phyloP scores from a whole-genome alignment of 768 basidiomycete species.

The Trametes villosa region DNA sequence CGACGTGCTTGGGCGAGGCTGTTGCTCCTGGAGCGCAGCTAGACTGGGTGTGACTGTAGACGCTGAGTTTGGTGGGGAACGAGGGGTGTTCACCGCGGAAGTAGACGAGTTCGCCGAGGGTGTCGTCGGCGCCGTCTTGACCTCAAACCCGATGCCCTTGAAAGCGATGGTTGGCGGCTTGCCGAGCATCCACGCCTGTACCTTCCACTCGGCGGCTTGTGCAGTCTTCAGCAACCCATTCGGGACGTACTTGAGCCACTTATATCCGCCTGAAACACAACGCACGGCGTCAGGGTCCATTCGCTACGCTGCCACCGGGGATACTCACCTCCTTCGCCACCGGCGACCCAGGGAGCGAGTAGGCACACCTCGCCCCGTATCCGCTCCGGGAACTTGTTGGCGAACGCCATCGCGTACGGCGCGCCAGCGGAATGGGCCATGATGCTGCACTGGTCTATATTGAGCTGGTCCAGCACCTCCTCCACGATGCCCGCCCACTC shows the following conservation, averaged over 20 bases:
- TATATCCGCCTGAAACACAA: slow-evolving; percentile 73
- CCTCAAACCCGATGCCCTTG: slow-evolving; percentile 84
- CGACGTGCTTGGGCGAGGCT: slow-evolving; percentile 69
- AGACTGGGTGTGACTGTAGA: slow-evolving; percentile 17
- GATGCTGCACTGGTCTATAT: slow-evolving; percentile 79
- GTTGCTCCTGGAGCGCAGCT: slow-evolving; percentile 41
- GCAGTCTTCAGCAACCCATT: slow-evolving; percentile 92
- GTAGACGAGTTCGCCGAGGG: slow-evolving; percentile 20
- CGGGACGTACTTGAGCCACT: slow-evolving; percentile 96
- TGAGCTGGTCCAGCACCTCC: slow-evolving; percentile 83
- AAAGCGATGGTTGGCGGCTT: slow-evolving; percentile 88
- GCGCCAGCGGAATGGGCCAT: slow-evolving; percentile 97
- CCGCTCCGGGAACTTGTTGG: slow-evolving; percentile 72
- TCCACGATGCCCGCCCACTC: slow-evolving; percentile 93
- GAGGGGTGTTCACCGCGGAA: slow-evolving; percentile 12
- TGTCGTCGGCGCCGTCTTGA: slow-evolving; percentile 28
- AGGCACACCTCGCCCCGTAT: slow-evolving; percentile 86
- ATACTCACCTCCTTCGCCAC: slow-evolving; percentile 80
- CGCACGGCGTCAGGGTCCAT: slow-evolving; percentile 6
- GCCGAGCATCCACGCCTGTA: slow-evolving; percentile 97
- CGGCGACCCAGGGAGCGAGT: slow-evolving; percentile 96
- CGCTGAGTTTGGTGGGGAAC: slow-evolving; percentile 16
- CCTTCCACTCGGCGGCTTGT: slow-evolving; percentile 95
- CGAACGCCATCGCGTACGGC: slow-evolving; percentile 91
- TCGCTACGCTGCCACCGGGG: neutral